Conservation (phyloP, 441 rosid genomes). For the Populus tomentosa region DNA sequence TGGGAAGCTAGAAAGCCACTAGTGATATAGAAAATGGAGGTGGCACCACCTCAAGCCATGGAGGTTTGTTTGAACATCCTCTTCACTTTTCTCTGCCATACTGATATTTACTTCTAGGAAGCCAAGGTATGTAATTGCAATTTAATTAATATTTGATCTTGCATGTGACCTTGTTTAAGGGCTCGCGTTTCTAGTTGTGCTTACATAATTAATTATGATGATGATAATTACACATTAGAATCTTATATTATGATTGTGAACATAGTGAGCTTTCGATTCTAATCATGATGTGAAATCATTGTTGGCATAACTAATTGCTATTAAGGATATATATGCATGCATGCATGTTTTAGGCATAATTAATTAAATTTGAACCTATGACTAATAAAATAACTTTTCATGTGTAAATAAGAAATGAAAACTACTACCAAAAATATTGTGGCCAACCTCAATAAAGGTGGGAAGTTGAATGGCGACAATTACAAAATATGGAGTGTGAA, state of each 20-base stretch:
- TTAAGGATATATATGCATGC: too few species aligned
- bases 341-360: background rate
- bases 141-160: background rate
- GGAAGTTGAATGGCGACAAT: background rate
- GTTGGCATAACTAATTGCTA: too few species aligned
- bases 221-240: too few species aligned
- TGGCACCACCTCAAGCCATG: conserved; percentile 39
- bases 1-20: conserved; percentile 86
- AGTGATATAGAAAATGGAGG: conserved; percentile 51
- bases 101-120: conserved; percentile 57
- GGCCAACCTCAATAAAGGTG: background rate
- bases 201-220: too few species aligned
- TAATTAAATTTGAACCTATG: background rate
- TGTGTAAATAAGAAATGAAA: background rate
- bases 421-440: background rate
- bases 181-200: too few species aligned
- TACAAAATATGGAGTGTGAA: background rate
- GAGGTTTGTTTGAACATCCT: conserved; percentile 47
- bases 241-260: too few species aligned
- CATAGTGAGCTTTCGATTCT: too few species aligned
- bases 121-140: conserved; percentile 30
- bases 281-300: too few species aligned
- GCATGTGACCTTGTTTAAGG: background rate
- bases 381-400: too few species aligned
- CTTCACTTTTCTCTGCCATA: conserved; percentile 40